Evolutionary conservation across 2,329 filamentous ascomycete genomes (phyloP), one percentile per base, ranked within the genome.

Genomic region (Drechslerella stenobrocha): DNA sequence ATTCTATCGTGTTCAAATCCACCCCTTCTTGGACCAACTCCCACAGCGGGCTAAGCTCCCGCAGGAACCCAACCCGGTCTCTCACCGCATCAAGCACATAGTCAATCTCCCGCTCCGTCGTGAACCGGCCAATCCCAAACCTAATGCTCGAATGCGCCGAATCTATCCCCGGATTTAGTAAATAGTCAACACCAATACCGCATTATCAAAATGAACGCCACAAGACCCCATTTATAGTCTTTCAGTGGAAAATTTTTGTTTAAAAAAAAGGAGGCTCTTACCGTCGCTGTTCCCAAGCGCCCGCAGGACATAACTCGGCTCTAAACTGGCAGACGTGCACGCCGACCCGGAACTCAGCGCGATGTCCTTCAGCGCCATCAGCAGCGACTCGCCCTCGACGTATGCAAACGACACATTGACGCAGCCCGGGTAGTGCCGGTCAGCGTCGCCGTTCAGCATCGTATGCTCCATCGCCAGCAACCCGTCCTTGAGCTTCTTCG

Each of bases 351-450:
- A 98, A 4, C 92, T 97, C 32, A 98, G 80, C 0, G 93, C 93
- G 77, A 98, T 96, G 73, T 98, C 93, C 79, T 98, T 98, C 45
- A 98, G 80, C 0, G 93, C 93, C 93, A 98, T 98, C 70, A 98
- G 82, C 0, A 98, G 86, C 1, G 93, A 97, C 78, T 98, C 93
- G 72, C 93, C 93, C 78, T 98, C 93, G 2, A 98, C 90, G 74
- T 98, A 98, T 30, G 93, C 92, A 75, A 98, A 98, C 0, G 93
- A 98, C 8, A 98, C 88, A 77, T 98, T 98, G 69, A 98, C 92
- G 73, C 93, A 98, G 70, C 93, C 93, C 1, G 93, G 90, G 76
- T 98, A 98, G 77, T 95, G 95, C 52, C 84, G 82, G 2, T 87
- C 78, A 1, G 86, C 82, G 73, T 93, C 90, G 51, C 93, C 93